Percentiles rank a stretch among this genome's conserved stretches.
These are phyloP conservation scores for Talaromyces sp. DNA, from an alignment of 2,329 filamentous ascomycete species.

Conservation along the genomic window DNA sequence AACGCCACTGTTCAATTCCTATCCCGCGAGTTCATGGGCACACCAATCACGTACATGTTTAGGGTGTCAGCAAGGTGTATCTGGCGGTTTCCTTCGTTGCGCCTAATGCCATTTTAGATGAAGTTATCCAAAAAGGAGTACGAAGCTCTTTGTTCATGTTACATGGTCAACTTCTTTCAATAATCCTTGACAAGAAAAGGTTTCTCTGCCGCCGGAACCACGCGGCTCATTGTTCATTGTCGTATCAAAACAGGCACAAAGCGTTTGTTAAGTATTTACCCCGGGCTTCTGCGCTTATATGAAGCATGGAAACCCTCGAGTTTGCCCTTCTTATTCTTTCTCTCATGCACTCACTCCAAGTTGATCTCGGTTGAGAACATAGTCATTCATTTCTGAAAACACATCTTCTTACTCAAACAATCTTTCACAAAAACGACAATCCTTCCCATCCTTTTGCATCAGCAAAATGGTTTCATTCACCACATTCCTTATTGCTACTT, in stretches of 20 bases:
- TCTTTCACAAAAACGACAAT: neutral
- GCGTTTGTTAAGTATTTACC: neutral
- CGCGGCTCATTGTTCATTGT: neutral
- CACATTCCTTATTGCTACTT: slow-evolving; percentile 4
- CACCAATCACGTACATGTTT: neutral
- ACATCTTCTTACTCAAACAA: neutral
- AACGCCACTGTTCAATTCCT: too few species aligned
- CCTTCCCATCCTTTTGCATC: neutral
- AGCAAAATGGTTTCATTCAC: slow-evolving; percentile 6
- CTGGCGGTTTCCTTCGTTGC: neutral
- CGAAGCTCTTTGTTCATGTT: neutral
- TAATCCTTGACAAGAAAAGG: neutral
- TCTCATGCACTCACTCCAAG: neutral
- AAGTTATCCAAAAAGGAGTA: neutral
- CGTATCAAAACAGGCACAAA: neutral
- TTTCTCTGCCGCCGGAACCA: neutral
- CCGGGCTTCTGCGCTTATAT: neutral
- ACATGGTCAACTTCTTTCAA: neutral
- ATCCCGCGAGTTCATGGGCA: too few species aligned
- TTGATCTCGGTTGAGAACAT: neutral
- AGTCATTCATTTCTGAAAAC: neutral
- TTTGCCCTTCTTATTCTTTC: neutral
- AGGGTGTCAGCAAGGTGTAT: neutral
- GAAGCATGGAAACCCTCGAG: neutral
- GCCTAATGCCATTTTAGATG: neutral